phyloP scores from a whole-genome alignment of 2,329 filamentous ascomycete genomes.

The Cladorrhinum sp. region DNA sequence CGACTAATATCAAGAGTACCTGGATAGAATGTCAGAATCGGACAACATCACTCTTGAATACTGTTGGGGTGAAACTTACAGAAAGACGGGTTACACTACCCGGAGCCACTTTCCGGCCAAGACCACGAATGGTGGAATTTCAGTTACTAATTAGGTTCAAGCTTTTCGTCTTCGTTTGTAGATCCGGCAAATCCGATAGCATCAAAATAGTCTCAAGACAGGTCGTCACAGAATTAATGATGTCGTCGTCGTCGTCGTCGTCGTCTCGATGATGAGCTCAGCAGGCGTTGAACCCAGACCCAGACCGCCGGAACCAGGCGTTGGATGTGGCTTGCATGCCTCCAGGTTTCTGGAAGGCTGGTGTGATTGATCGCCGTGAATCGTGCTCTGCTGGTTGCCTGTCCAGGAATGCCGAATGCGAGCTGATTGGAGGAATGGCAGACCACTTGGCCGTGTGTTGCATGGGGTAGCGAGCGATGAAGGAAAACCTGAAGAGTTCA shows the following conservation, averaged over 20 bases:
- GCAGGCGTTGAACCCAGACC: neutral
- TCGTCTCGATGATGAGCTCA: neutral
- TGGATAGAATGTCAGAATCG: neutral
- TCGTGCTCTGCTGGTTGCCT: neutral
- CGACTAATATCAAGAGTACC: neutral
- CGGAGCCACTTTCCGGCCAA: neutral
- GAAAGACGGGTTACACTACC: neutral
- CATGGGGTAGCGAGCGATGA: too few species aligned
- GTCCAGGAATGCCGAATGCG: neutral
- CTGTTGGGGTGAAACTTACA: neutral
- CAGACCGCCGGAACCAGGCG: conserved; percentile 1
- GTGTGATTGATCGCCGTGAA: neutral
- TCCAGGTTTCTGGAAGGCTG: neutral
- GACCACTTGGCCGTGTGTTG: neutral
- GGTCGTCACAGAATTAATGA: too few species aligned
- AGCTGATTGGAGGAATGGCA: neutral
- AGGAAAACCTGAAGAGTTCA: too few species aligned
- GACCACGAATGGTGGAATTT: neutral
- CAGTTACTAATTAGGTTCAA: neutral
- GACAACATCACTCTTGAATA: neutral
- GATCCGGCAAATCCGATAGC: neutral
- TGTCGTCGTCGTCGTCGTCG: neutral
- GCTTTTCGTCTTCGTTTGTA: too few species aligned
- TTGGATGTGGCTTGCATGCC: neutral
- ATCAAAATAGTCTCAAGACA: neutral